Conservation (phyloP, 192 early-diverging fungal species). For the Diversispora epigaea region DNA sequence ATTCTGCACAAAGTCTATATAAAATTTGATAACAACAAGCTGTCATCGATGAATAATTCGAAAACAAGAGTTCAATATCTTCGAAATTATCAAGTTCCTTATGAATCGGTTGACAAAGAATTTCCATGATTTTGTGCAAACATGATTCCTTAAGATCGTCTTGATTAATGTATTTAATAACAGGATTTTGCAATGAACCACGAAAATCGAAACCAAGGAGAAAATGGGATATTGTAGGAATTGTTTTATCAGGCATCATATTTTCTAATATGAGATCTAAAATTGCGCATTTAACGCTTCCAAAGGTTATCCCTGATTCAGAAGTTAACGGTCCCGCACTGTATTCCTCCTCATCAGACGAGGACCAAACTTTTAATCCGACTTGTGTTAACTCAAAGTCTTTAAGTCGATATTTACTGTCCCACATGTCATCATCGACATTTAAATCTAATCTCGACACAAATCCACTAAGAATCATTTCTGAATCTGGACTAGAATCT, state of each 20-base stretch:
- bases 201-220: conserved; percentile 78
- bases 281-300: conserved; percentile 74
- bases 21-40: conserved; percentile 90
- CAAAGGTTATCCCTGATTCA: conserved; percentile 34
- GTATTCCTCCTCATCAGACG: conserved; percentile 21
- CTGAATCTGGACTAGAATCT: conserved; percentile 44
- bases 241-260: conserved; percentile 48
- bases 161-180: conserved; percentile 34
- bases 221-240: conserved; percentile 84
- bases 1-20: conserved; percentile 74
- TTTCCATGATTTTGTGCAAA: conserved; percentile 64
- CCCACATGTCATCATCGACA: conserved; percentile 42
- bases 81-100: conserved; percentile 39
- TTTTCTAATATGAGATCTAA: conserved; percentile 84
- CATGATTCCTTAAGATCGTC: conserved; percentile 49
- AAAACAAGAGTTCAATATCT: conserved; percentile 31
- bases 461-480: conserved; percentile 75
- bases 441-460: conserved; percentile 73
- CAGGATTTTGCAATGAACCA: conserved; percentile 33
- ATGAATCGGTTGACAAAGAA: conserved; percentile 52
- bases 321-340: conserved; percentile 42
- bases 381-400: conserved; percentile 34
- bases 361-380: conserved; percentile 42
- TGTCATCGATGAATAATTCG: conserved; percentile 73
- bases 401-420: conserved; percentile 21